A percentile compares a stretch with the other conserved stretches of the same genome.
Evolutionary conservation across 73 alveolate species (phyloP).

Genomic region (Effrenium voratum): DNA sequence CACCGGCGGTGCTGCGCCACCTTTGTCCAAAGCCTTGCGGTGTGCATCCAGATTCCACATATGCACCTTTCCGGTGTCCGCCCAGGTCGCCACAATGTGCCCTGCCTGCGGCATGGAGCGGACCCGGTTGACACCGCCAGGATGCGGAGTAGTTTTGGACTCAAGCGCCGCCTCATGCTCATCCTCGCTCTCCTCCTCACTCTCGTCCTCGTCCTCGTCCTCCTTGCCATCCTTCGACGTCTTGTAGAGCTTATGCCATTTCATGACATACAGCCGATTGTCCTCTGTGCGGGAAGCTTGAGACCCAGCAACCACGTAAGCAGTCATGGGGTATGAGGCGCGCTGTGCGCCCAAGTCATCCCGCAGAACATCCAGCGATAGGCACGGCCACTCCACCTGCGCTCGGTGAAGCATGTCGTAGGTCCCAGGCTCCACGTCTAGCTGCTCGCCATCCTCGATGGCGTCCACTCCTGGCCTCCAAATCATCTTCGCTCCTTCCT

Average conservation of each 20-base stretch:
- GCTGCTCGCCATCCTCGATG: constrained; percentile 81
- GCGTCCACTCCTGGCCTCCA: constrained; percentile 89
- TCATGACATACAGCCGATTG: constrained; percentile 91
- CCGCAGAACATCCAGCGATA: constrained; percentile 65
- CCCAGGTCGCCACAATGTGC: constrained; percentile 92
- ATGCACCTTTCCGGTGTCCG: constrained; percentile 93
- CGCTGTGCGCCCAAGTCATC: constrained; percentile 92
- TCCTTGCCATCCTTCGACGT: constrained; percentile 84
- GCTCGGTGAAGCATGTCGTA: constrained; percentile 93
- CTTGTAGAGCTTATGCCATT: constrained; percentile 90
- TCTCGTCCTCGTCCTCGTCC: too few species aligned
- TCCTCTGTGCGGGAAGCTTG: constrained; percentile 88
- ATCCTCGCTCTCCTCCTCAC: constrained; percentile 81
- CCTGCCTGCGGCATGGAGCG: constrained; percentile 93
- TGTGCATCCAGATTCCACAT: constrained; percentile 93
- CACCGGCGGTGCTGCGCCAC: constrained; percentile 23
- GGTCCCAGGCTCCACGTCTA: constrained; percentile 94
- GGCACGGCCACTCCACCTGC: constrained; percentile 92
- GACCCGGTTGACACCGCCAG: constrained; percentile 84
- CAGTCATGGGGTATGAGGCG: constrained; percentile 81
- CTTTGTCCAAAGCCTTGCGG: constrained; percentile 78
- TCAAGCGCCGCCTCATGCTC: constrained; percentile 89
- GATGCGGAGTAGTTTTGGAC: constrained; percentile 75
- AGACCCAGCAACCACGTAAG: constrained; percentile 90
- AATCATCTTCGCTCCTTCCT: constrained; percentile 73